phyloP scores from a whole-genome alignment of 1,284 basidiomycete species.

The Kwoniella shivajii region DNA sequence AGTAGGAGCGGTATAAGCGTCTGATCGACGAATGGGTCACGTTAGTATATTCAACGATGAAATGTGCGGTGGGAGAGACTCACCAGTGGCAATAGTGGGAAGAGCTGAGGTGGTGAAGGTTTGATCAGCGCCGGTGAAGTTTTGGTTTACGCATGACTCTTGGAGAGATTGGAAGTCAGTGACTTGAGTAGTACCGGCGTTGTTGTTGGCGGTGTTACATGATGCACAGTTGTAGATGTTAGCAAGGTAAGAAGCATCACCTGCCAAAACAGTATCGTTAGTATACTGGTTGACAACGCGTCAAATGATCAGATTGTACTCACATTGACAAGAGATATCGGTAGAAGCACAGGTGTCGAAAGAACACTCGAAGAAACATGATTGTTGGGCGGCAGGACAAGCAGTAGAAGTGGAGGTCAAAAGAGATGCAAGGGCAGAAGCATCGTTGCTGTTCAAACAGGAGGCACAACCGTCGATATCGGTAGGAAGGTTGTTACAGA shows the following conservation, averaged over 20 bases:
- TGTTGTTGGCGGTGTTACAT: conserved; percentile 53
- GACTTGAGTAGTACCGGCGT: conserved; percentile 42
- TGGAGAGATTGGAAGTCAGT: conserved; percentile 45
- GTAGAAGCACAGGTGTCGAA: conserved; percentile 42
- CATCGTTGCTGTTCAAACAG: conserved; percentile 47
- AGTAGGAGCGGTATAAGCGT: conserved; percentile 40
- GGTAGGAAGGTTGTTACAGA: conserved; percentile 47
- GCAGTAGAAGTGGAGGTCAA: conserved; percentile 35
- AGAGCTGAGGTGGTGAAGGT: conserved; percentile 36
- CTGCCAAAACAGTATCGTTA: too few species aligned
- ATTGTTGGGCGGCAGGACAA: conserved; percentile 32
- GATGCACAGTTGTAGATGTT: conserved; percentile 53
- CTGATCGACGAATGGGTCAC: conserved; percentile 6
- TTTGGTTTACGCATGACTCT: conserved; percentile 45
- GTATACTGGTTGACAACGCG: too few species aligned
- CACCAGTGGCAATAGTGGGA: conserved; percentile 31
- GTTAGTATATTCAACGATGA: neutral
- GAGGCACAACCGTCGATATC: conserved; percentile 42
- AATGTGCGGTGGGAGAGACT: conserved; percentile 13
- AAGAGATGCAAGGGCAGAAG: conserved; percentile 37
- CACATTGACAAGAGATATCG: conserved; percentile 50
- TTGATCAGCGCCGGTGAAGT: conserved; percentile 41
- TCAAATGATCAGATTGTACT: conserved; percentile 3
- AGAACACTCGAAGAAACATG: conserved; percentile 46
- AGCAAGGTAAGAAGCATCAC: conserved; percentile 39